phyloP scores from a whole-genome alignment of 2,329 filamentous ascomycete species.

The Exophiala calicioides region DNA sequence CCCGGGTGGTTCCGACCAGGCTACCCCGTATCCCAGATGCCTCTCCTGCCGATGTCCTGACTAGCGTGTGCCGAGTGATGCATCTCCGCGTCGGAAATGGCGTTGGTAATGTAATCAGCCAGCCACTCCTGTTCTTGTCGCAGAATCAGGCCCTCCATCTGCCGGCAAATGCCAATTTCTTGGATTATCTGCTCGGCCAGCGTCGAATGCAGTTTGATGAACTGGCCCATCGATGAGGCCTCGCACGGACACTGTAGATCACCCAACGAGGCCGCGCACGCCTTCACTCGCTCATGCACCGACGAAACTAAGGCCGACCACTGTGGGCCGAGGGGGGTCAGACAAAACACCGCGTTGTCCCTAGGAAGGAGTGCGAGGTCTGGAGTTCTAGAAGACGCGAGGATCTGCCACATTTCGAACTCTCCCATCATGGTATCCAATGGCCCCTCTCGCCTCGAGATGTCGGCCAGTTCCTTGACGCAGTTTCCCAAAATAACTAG shows the following conservation, averaged over 20 bases:
- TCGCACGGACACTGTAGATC: conserved; percentile 3
- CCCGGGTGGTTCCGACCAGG: not conserved
- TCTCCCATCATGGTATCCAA: conserved; percentile 11
- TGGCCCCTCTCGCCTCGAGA: conserved; percentile 9
- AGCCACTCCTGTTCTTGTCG: conserved; percentile 17
- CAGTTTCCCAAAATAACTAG: conserved; percentile 18
- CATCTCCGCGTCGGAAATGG: conserved; percentile 13
- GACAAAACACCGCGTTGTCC: not conserved
- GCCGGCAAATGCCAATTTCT: conserved; percentile 21
- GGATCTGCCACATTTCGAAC: conserved; percentile 18
- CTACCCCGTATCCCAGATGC: conserved; percentile 13
- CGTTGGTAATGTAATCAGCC: conserved; percentile 8
- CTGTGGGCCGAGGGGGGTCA: conserved; percentile 6
- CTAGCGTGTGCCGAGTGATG: conserved; percentile 2
- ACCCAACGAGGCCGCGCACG: conserved; percentile 15
- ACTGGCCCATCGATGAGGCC: conserved; percentile 13
- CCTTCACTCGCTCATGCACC: conserved; percentile 7
- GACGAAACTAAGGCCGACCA: conserved; percentile 15
- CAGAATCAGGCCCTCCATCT: conserved; percentile 17
- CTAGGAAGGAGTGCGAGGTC: not conserved
- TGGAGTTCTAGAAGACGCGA: conserved; percentile 6
- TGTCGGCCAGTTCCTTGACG: conserved; percentile 8
- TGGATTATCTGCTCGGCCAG: conserved; percentile 14
- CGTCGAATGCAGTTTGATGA: conserved; percentile 18
- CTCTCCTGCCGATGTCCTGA: conserved; percentile 5